Evolutionary conservation across 2,329 filamentous ascomycete species (phyloP), one percentile per base, ranked within the genome.

Genomic region (Trichoderma pleuroti): DNA sequence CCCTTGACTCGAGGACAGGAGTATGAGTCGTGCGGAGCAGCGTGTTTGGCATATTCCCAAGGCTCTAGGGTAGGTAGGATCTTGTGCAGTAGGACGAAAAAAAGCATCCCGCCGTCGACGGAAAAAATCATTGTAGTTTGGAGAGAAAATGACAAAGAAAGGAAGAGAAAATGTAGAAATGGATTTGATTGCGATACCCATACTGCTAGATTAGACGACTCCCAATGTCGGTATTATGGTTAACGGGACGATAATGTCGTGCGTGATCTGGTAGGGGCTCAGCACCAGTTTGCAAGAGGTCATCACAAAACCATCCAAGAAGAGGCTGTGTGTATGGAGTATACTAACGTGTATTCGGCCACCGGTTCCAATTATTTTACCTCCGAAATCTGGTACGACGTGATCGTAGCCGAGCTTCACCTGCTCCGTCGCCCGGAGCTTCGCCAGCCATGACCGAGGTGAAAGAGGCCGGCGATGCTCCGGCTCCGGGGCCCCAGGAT

Each of bases 361-460:
- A 34, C 18, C 56, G 32, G 30, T 30, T 11, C n/a, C 30, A 14
- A 3, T 61, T 32, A 14, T 21, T 26, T 14, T n/a, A n/a, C 8
- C 14, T 60, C 65, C 65, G 65, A 42, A 59, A 11, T 14, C 46
- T 46, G 65, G 39, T 52, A 49, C 26, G 28, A 59, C 32, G 10
- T 28, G 30, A 52, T 36, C 42, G 34, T 21, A 68, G 30, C 65
- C 65, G 65, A 61, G 65, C 65, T 68, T 26, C 56, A 36, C 14
- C 59, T 39, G 46, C 68, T 70, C 68, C 68, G 68, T 54, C 59
- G 16, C 34, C 26, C 59, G 68, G 57, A 69, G 46, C 21, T 16
- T 49, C 26, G 34, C 46, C 57, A 34, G 34, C 68, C 61, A 64
- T 69, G 67, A 26, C 67, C 57, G 67, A 70, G 68, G 61, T 56